Percentiles rank a stretch among this genome's conserved stretches.
Conservation (phyloP, 2,329 filamentous ascomycete genomes). For the Beauveria varroae region DNA sequence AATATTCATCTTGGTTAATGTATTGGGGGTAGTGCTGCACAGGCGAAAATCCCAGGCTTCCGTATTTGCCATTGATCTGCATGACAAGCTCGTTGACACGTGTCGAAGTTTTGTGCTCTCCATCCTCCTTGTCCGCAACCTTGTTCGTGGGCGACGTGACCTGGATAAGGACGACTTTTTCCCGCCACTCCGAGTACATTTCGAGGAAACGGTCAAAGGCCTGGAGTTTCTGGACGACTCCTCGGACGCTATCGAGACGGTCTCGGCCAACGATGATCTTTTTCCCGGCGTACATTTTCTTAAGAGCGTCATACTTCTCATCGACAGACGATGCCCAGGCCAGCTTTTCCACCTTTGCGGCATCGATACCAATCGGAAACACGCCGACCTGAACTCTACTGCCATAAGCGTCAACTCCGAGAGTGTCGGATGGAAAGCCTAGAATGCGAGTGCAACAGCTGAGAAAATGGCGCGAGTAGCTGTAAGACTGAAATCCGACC, state of each 20-base stretch:
- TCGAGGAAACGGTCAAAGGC: slow-evolving; percentile 91
- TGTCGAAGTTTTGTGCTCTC: slow-evolving; percentile 73
- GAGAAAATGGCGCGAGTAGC: slow-evolving; percentile 89
- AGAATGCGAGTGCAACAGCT: slow-evolving; percentile 89
- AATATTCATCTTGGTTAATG: slow-evolving; percentile 82
- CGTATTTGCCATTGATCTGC: slow-evolving; percentile 84
- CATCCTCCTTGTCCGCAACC: slow-evolving; percentile 68
- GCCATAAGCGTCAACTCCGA: slow-evolving; percentile 83
- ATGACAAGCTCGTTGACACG: slow-evolving; percentile 87
- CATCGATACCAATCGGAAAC: slow-evolving; percentile 92
- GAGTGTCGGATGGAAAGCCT: slow-evolving; percentile 79
- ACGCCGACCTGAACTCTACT: slow-evolving; percentile 85
- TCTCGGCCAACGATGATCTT: slow-evolving; percentile 94
- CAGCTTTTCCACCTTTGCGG: slow-evolving; percentile 64
- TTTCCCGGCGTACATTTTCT: slow-evolving; percentile 74
- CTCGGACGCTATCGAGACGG: slow-evolving; percentile 84
- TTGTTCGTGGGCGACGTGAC: slow-evolving; percentile 83
- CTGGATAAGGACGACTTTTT: slow-evolving; percentile 88
- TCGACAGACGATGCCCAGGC: slow-evolving; percentile 67
- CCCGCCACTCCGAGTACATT: slow-evolving; percentile 83
- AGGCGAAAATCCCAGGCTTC: slow-evolving; percentile 80
- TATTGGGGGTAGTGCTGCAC: slow-evolving; percentile 96
- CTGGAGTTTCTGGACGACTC: slow-evolving; percentile 92
- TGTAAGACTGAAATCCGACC: slow-evolving; percentile 91
- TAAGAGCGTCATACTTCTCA: slow-evolving; percentile 65